Evolutionary conservation across 345 rosid species (phyloP).

Genomic region (Eucalyptus marginata): DNA sequence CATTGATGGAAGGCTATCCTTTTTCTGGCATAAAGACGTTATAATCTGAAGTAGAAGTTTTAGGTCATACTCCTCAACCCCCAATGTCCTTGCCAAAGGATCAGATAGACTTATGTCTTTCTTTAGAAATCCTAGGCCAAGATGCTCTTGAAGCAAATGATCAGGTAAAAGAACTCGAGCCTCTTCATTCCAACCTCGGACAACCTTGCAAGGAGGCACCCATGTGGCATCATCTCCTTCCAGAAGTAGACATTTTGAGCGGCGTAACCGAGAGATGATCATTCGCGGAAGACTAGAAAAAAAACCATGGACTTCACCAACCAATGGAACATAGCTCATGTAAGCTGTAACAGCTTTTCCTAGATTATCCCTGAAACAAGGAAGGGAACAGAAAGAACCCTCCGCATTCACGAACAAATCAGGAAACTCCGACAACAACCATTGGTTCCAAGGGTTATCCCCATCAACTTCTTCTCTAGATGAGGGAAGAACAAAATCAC

Average conservation of each 20-base stretch:
- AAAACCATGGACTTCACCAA: constrained; percentile 90
- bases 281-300: constrained; percentile 70
- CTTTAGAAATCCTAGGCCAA: constrained; percentile 76
- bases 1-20: constrained; percentile 45
- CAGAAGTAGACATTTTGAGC: constrained; percentile 59
- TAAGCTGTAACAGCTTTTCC: constrained; percentile 75
- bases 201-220: constrained; percentile 88
- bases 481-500: constrained; percentile 90
- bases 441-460: constrained; percentile 90
- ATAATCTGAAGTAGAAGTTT: constrained; percentile 53
- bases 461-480: constrained; percentile 96
- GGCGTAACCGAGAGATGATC: constrained; percentile 46
- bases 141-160: constrained; percentile 56
- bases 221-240: constrained; percentile 63
- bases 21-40: constrained; percentile 33
- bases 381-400: constrained; percentile 60
- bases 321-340: constrained; percentile 85
- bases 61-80: constrained; percentile 64
- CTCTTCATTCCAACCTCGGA: constrained; percentile 14
- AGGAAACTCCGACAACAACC: constrained; percentile 69
- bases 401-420: constrained; percentile 59
- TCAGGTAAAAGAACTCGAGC: constrained; percentile 13
- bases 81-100: constrained; percentile 66
- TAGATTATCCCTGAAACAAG: constrained; percentile 57
- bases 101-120: constrained; percentile 63